These are phyloP conservation scores for Rutstroemia sydowiana DNA, from an alignment of 2,329 filamentous ascomycete species.

Conservation along the genomic window DNA sequence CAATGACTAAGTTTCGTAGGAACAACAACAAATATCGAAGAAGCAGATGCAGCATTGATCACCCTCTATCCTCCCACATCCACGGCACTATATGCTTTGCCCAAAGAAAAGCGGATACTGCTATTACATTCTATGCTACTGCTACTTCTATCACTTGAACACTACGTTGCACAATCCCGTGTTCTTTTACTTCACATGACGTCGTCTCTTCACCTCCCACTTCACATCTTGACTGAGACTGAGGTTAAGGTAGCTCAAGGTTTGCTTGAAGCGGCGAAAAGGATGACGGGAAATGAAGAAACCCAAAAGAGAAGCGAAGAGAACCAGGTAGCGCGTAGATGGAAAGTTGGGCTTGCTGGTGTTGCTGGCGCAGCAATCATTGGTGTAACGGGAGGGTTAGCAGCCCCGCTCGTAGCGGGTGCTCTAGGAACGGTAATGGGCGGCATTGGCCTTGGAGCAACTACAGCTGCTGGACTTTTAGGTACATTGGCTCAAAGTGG, in stretches of 20 bases:
- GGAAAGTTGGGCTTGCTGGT: constrained; percentile 86
- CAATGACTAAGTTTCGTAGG: constrained; percentile 12
- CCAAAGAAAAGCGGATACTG: constrained; percentile 54
- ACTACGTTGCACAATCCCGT: constrained; percentile 68
- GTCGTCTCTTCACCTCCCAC: constrained; percentile 62
- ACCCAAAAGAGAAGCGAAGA: constrained; percentile 65
- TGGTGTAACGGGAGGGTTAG: constrained; percentile 66
- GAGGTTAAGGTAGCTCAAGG: constrained; percentile 70
- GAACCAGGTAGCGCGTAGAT: constrained; percentile 63
- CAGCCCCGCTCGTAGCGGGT: constrained; percentile 53
- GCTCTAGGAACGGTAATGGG: constrained; percentile 48
- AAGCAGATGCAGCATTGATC: constrained; percentile 41
- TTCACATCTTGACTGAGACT: constrained; percentile 57
- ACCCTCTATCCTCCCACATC: constrained; percentile 51
- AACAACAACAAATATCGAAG: constrained; percentile 36
- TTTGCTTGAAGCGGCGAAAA: constrained; percentile 67
- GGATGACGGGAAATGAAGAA: constrained; percentile 62
- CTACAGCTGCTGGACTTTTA: constrained; percentile 69
- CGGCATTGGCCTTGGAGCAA: constrained; percentile 66
- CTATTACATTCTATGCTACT: constrained; percentile 67
- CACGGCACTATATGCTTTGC: constrained; percentile 52
- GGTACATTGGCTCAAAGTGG: constrained; percentile 74
- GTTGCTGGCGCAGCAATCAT: constrained; percentile 79
- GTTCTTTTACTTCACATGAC: constrained; percentile 63
- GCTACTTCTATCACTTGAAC: constrained; percentile 66